Evolutionary conservation across 164 flowering plant species (phyloP), one percentile per base, ranked within the genome.

Genomic region (Dillenia turbinata): DNA sequence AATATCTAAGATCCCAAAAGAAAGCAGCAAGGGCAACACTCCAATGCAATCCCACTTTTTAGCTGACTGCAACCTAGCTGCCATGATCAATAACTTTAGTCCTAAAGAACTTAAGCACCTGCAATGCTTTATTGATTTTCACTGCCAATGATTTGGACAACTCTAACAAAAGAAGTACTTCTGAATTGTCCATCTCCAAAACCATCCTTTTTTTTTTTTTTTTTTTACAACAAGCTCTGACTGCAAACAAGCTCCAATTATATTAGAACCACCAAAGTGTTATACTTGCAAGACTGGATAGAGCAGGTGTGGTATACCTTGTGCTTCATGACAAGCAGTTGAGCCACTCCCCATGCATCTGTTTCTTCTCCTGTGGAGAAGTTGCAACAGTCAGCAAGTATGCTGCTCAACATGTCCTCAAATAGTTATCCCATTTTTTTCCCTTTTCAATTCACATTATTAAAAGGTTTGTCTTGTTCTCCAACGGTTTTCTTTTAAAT

Each of bases 31-130:
- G 6, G 6, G 40, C 5, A 7, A 33, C 40, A 4, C 33, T 26
- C 7, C 4, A 33, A 33, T 33, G 40, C 40, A 33, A 33, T 33
- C 40, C 0, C 40, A 33, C 40, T 33, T 33, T 51, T 51, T 5
- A 51, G 54, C 10, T 51, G 22, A 51, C 54, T 51, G 54, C 54
- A 51, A 51, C 24, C 22, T 51, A 51, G 17, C 54, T 7, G 54
- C 8, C 17, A 6, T 51, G 54, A 12, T n/a, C 16, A 51, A 2
- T 6, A 11, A 51, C 54, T 51, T n/a, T 51, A 9, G 54, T 51
- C 54, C n/a, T 51, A 14, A 22, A 51, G 54, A 51, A 2, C 16
- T 51, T 51, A 12, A 51, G 17, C 54, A 51, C 54, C 16, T 51
- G 54, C 54, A 51, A 15, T 51, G 54, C 54, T 51, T 51, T 22